phyloP scores from a whole-genome alignment of 2,329 filamentous ascomycete species.

The Paraconiothyrium brasiliense region DNA sequence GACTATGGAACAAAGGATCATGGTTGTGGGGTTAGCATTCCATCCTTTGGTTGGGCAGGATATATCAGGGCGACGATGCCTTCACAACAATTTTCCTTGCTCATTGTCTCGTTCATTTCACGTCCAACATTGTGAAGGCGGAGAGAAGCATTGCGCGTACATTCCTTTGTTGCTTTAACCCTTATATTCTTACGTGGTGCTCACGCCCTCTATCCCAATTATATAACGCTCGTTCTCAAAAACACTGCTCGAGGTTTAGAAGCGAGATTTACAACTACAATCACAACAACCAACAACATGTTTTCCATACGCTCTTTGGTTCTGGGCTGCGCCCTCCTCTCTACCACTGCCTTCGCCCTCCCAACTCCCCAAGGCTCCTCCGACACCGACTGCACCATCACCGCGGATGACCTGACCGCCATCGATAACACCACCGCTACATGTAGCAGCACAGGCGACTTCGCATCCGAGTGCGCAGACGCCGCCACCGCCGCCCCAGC shows the following conservation, averaged over 20 bases:
- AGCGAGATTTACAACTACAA: not conserved
- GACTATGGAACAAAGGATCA: constrained; percentile 7
- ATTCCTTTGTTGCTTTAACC: not conserved
- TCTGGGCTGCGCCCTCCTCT: constrained; percentile 49
- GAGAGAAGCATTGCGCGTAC: not conserved
- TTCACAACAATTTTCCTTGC: not conserved
- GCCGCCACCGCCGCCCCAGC: constrained; percentile 68
- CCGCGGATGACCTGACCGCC: constrained; percentile 51
- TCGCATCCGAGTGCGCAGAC: constrained; percentile 65
- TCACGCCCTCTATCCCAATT: not conserved
- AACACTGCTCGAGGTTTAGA: not conserved
- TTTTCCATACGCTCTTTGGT: constrained; percentile 33
- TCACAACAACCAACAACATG: constrained; percentile 31
- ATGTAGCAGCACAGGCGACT: constrained; percentile 59
- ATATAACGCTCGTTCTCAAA: not conserved
- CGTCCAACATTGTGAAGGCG: not conserved
- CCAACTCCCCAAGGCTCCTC: not conserved
- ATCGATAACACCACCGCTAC: constrained; percentile 67
- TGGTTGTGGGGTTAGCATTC: not conserved
- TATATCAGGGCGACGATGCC: constrained; percentile 1
- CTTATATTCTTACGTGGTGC: not conserved
- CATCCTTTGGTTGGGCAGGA: not conserved
- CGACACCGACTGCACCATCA: constrained; percentile 21
- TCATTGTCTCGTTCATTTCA: constrained; percentile 1
- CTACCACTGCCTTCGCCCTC: constrained; percentile 37